Conservation (phyloP, 306 rosid genomes). For the Pyrus betulifolia region DNA sequence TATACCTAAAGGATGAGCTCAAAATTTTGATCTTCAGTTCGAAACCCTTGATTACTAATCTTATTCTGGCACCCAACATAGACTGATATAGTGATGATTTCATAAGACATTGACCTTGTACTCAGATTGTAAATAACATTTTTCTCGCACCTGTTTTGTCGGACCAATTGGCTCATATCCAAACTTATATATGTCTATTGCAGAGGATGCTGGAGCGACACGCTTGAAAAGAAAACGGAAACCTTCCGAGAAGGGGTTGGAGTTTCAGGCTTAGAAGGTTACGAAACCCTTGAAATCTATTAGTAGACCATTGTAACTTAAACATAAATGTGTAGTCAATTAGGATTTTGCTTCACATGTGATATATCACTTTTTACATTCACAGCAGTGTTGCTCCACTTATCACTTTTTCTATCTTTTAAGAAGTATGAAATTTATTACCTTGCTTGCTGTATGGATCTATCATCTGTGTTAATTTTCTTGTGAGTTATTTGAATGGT, state of each 20-base stretch:
- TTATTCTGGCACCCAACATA: neutral
- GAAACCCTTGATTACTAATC: neutral
- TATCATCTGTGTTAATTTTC: neutral
- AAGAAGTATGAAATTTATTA: too few relatives aligned
- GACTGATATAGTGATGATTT: neutral
- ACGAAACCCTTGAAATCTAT: slow-evolving; percentile 50
- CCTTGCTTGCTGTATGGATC: neutral
- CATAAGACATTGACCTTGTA: neutral
- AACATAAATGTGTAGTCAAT: slow-evolving; percentile 35
- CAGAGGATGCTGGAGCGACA: slow-evolving; percentile 57
- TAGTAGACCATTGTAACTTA: slow-evolving; percentile 37
- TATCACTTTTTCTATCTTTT: too few relatives aligned
- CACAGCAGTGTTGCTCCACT: too few relatives aligned
- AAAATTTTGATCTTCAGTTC: neutral
- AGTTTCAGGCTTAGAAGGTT: slow-evolving; percentile 73
- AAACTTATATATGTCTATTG: slow-evolving; percentile 10
- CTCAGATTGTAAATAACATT: neutral
- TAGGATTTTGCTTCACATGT: slow-evolving; percentile 25
- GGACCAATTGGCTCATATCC: slow-evolving; percentile 2
- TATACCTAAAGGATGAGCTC: neutral
- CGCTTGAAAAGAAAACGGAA: slow-evolving; percentile 62
- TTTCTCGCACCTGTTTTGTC: neutral
- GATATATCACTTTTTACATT: neutral
- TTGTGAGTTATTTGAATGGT: neutral
- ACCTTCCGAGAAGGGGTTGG: slow-evolving; percentile 86